Evolutionary conservation across 805 yeast species (phyloP).

Genomic region (Soucietia sequanensis): DNA sequence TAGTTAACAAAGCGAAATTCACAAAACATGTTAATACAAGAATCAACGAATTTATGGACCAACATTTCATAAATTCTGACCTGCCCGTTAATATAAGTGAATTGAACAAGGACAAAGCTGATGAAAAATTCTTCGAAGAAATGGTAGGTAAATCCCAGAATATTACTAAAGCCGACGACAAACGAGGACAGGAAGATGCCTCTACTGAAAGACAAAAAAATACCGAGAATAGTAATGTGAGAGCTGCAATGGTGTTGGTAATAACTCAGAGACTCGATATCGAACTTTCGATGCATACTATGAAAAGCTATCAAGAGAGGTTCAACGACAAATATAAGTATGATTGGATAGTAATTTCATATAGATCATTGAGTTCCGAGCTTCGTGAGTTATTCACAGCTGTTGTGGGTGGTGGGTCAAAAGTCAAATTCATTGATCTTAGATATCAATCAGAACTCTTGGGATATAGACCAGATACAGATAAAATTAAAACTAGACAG

Average conservation of each 20-base stretch:
- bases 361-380: slow-evolving; percentile 13
- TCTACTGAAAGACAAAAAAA: slow-evolving; percentile 1
- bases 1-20: not conserved
- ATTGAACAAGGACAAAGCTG: not conserved
- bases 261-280: slow-evolving; percentile 5
- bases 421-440: slow-evolving; percentile 14
- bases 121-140: not conserved
- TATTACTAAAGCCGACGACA: not conserved
- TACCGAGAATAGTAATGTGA: slow-evolving; percentile 1
- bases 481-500: slow-evolving; percentile 24
- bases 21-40: not conserved
- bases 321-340: slow-evolving; percentile 22
- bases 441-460: slow-evolving; percentile 14
- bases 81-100: not conserved
- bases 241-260: slow-evolving; percentile 10
- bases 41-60: not conserved
- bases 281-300: slow-evolving; percentile 5
- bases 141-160: no score
- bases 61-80: no score
- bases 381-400: slow-evolving; percentile 12
- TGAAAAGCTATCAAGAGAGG: slow-evolving; percentile 13
- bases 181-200: no score
- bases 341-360: slow-evolving; percentile 24
- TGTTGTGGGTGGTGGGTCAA: slow-evolving; percentile 14
- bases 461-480: slow-evolving; percentile 15